These are phyloP conservation scores for Leishmania major DNA, from an alignment of 208 protist genomes.

Conservation along the genomic window DNA sequence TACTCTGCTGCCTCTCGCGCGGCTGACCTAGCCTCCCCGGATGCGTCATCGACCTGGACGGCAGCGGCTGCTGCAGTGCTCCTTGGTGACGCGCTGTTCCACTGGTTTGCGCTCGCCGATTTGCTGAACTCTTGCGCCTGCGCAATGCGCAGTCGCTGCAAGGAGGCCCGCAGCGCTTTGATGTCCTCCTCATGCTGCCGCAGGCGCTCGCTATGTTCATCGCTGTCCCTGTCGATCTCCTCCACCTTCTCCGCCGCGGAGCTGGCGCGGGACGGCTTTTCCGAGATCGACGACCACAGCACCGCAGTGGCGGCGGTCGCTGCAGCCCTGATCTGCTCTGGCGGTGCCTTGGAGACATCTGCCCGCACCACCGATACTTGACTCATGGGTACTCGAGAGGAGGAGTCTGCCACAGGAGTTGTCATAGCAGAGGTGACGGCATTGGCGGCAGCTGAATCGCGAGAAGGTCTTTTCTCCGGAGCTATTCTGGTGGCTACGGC, in stretches of 20 bases:
- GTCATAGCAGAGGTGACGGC: neutral
- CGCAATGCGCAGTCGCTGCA: slow-evolving; percentile 14
- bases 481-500: neutral
- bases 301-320: neutral
- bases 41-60: neutral
- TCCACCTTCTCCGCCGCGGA: neutral
- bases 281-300: neutral
- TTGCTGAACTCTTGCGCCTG: slow-evolving; percentile 11
- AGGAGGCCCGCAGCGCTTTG: slow-evolving; percentile 5
- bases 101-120: neutral
- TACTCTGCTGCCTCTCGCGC: slow-evolving; percentile 21
- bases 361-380: neutral
- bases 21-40: slow-evolving; percentile 9
- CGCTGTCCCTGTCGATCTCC: slow-evolving; percentile 16
- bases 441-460: neutral
- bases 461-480: neutral
- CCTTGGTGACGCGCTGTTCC: neutral
- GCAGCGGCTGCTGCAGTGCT: neutral
- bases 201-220: neutral
- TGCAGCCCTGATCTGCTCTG: neutral
- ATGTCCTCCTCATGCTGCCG: slow-evolving; percentile 19
- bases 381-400: no score
- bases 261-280: neutral
- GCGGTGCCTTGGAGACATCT: neutral
- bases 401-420: neutral